Evolutionary conservation across 148 eudicot genomes (phyloP), one percentile per base, ranked within the genome.

Genomic region (Amaranthus cruentus): DNA sequence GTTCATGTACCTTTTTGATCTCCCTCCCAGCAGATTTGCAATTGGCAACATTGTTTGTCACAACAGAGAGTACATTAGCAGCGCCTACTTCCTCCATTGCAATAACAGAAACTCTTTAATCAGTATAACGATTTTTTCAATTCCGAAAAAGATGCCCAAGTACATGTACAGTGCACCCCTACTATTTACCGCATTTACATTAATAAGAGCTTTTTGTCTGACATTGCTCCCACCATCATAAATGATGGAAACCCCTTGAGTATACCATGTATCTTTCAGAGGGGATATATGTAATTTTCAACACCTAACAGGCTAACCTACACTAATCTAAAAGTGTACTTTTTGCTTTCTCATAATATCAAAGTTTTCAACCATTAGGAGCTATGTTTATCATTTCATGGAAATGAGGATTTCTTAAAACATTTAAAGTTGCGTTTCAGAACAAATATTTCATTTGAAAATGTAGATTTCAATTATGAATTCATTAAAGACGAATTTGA

Each of bases 181-280:
- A 42, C 56, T 58, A 18, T 51, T 50, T 4, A 48, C 44, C 7
- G 55, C 71, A 7, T 65, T 9, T 13, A 75, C 38, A 55, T 67
- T 75, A 47, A 75, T 67, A 4, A 67, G 55, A 3, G 66, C 65
- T 5, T 66, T 6, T 4, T 58, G 46, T 49, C 67, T 67, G 44
- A 56, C 47, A 28, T 75, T 67, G 6, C 38, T 9, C 78, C 78
- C 66, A 3, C 78, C 72, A 75, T 67, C 68, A 2, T 73, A 57
- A 10, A 76, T 55, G 28, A 76, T 69, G 6, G 78, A 76, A 3
- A 51, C 68, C 15, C 63, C 63, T 12, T 74, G 62, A 4, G 52
- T 65, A 6, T 43, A 6, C 68, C 61, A 69, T 6, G 68, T 69
- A 42, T 76, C 69, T 59, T 59, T 51, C 1, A 69, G 2, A 1